phyloP scores from a whole-genome alignment of 208 protist genomes.

The Wallacemonas rigidus region DNA sequence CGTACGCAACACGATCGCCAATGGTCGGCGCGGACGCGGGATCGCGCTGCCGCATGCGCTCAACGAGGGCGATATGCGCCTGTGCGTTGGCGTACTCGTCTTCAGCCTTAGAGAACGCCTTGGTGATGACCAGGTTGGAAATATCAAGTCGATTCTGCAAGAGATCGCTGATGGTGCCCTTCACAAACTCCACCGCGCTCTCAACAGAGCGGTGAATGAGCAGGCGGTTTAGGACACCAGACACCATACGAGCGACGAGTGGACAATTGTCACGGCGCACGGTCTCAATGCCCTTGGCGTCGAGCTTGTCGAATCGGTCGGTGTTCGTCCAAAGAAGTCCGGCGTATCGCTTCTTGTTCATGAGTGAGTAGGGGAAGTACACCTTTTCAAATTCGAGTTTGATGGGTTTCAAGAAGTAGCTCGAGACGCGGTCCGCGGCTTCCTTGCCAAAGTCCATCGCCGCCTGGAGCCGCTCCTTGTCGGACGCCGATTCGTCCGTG shows the following conservation, averaged over 20 bases:
- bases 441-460: slow-evolving; percentile 84
- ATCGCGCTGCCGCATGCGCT: slow-evolving; percentile 86
- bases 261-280: slow-evolving; percentile 99
- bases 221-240: slow-evolving; percentile 85
- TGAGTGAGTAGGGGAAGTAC: slow-evolving; percentile 99
- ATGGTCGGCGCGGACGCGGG: slow-evolving; percentile 81
- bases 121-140: slow-evolving; percentile 86
- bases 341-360: slow-evolving; percentile 99
- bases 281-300: slow-evolving; percentile 99
- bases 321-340: slow-evolving; percentile 99
- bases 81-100: slow-evolving; percentile 94
- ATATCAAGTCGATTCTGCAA: slow-evolving; percentile 88
- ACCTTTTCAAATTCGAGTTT: slow-evolving; percentile 99
- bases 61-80: slow-evolving; percentile 83
- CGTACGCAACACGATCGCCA: slow-evolving; percentile 86
- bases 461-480: slow-evolving; percentile 65
- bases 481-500: slow-evolving; percentile 58
- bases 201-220: slow-evolving; percentile 85
- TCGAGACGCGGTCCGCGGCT: slow-evolving; percentile 93
- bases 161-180: slow-evolving; percentile 85
- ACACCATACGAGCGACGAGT: slow-evolving; percentile 84
- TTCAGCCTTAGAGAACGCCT: slow-evolving; percentile 91
- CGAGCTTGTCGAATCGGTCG: slow-evolving; percentile 98
- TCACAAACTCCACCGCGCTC: slow-evolving; percentile 91
- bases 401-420: slow-evolving; percentile 95